These are phyloP conservation scores for Mycogone perniciosa DNA, from an alignment of 2,329 filamentous ascomycete genomes.

Conservation along the genomic window DNA sequence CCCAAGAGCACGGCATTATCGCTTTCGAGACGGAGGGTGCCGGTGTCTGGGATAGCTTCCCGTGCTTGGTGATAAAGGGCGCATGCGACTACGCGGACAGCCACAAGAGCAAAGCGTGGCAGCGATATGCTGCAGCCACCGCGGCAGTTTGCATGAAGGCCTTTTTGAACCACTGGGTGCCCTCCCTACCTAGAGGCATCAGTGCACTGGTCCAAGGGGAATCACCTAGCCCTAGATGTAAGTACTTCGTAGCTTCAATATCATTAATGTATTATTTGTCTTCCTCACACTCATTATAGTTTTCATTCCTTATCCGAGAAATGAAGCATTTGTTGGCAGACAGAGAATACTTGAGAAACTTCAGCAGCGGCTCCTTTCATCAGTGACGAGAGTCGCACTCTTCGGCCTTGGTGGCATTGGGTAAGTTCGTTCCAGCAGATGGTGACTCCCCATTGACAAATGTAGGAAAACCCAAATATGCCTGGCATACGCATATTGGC, in stretches of 20 bases:
- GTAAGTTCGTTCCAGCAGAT: not conserved
- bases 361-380: no score
- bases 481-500: slow-evolving; percentile 20
- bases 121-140: not conserved
- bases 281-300: no score
- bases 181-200: no score
- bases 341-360: no score
- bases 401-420: not conserved
- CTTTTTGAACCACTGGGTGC: not conserved
- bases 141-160: not conserved
- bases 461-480: not conserved
- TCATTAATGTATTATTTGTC: no score
- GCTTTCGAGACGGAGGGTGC: slow-evolving; percentile 28
- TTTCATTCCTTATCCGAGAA: no score
- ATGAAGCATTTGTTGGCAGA: no score
- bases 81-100: not conserved
- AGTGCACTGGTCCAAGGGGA: no score
- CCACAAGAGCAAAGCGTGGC: not conserved
- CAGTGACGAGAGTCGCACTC: not conserved
- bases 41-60: slow-evolving; percentile 22
- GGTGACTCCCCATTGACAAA: no score
- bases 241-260: no score
- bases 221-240: no score
- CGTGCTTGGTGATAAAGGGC: slow-evolving; percentile 18
- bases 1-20: slow-evolving; percentile 7